phyloP scores from a whole-genome alignment of 352 stramenopile species.

The Phytophthora agathidicida region DNA sequence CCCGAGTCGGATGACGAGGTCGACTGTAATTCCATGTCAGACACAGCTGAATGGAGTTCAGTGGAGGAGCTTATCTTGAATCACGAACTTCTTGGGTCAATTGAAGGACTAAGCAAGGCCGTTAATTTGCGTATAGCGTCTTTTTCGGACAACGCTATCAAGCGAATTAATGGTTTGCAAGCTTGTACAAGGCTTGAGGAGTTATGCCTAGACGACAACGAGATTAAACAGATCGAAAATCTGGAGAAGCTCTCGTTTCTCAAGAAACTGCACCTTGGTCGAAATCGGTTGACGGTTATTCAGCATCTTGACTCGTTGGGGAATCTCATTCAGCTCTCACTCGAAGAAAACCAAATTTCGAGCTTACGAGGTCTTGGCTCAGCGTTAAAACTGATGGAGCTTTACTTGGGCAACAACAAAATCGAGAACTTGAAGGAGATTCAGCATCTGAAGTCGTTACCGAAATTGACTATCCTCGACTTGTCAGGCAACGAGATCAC shows the following conservation, averaged over 20 bases:
- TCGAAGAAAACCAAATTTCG: constrained; percentile 88
- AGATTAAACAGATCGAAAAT: constrained; percentile 71
- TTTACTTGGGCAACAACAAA: constrained; percentile 88
- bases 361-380: constrained; percentile 66
- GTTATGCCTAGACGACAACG: constrained; percentile 80
- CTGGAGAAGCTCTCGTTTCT: constrained; percentile 59
- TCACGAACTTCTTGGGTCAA: constrained; percentile 58
- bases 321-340: constrained; percentile 76
- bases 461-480: constrained; percentile 89
- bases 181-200: constrained; percentile 74
- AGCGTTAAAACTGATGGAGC: constrained; percentile 80
- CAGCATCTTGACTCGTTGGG: constrained; percentile 64
- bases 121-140: constrained; percentile 64
- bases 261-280: constrained; percentile 80
- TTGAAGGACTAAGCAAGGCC: constrained; percentile 62
- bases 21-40: neutral
- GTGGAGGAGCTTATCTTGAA: constrained; percentile 73
- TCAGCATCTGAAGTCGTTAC: constrained; percentile 79
- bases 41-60: constrained; percentile 42
- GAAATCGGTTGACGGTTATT: constrained; percentile 74
- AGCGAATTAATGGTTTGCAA: constrained; percentile 57
- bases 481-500: constrained; percentile 84
- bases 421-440: constrained; percentile 84
- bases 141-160: constrained; percentile 78
- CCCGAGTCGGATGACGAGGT: constrained; percentile 39